Evolutionary conservation across 2,329 filamentous ascomycete species (phyloP), one percentile per base, ranked within the genome.

Genomic region (Colletotrichum lupini): DNA sequence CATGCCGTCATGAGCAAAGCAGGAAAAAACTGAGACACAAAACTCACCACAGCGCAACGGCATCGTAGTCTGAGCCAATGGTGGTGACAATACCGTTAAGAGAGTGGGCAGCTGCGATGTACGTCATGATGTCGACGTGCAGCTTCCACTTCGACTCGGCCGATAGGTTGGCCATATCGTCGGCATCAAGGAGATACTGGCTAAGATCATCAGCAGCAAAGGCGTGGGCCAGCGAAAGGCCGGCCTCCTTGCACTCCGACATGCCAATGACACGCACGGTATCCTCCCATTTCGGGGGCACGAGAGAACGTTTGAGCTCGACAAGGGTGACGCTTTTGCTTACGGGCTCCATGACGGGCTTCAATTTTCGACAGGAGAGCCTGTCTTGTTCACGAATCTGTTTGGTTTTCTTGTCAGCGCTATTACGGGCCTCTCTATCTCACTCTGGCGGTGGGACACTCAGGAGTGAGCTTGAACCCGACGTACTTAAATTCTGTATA

Each of bases 141-240:
- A 97, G 86, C 76, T 91, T 89, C 92, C 93, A 97, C 80, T 92
- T 92, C 79, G 91, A 86, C 81, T 94, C 90, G 78, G 90, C 87
- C 60, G 90, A 88, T 83, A 89, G 89, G 74, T 87, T 82, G 74
- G 86, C 86, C 83, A 90, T 89, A 80, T 94, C 93, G 73, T 92
- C 90, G 58, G 91, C 90, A 79, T 94, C 90, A 77, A 95, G 86
- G 78, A 95, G 91, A 83, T 96, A 97, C 81, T 89, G 87, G 74
- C 92, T 91, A 75, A 95, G 88, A 72, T 93, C 90, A 81, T 97
- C 94, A 74, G 91, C 86, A 71, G 89, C 91, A 84, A 97, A 97
- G 75, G 94, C 92, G 80, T 94, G 91, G 59, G 94, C 92, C 76
- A 97, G 89, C 78, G 92, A 92, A 46, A 89, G 85, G 30, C 92